Percentiles rank a stretch among this genome's conserved stretches.
Conservation (phyloP, 306 rosid species). For the Ochetophila trinervis region DNA sequence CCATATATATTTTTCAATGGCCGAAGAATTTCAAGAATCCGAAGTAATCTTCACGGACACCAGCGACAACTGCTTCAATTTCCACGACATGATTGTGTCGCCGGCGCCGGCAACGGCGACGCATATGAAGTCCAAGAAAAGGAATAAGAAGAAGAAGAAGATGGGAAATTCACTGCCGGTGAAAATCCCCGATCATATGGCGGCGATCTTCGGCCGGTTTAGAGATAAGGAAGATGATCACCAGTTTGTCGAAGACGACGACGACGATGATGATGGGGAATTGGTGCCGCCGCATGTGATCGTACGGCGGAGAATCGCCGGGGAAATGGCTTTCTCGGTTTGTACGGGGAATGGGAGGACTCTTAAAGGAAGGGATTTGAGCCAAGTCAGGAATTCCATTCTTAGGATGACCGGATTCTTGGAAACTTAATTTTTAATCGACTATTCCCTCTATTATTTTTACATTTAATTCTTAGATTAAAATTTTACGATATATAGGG, state of each 20-base stretch:
- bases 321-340: conserved; percentile 69
- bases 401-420: conserved; percentile 90
- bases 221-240: conserved; percentile 23
- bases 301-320: conserved; percentile 46
- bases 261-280: conserved; percentile 32
- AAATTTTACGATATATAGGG: not conserved
- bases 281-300: conserved; percentile 87
- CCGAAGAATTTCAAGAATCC: conserved; percentile 61
- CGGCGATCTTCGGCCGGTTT: not conserved
- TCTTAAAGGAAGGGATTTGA: conserved; percentile 83
- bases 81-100: not conserved
- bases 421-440: conserved; percentile 43
- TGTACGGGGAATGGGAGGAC: conserved; percentile 82
- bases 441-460: not conserved
- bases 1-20: too few species aligned
- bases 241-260: conserved; percentile 9
- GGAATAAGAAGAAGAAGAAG: conserved; percentile 15
- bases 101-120: not conserved
- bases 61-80: not conserved
- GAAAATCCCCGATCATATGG: conserved; percentile 41
- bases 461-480: not conserved
- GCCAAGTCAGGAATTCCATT: conserved; percentile 74
- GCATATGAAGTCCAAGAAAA: not conserved
- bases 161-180: conserved; percentile 53
- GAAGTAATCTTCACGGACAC: conserved; percentile 59